phyloP scores from a whole-genome alignment of 306 rosid species.

The Medicago arabica region DNA sequence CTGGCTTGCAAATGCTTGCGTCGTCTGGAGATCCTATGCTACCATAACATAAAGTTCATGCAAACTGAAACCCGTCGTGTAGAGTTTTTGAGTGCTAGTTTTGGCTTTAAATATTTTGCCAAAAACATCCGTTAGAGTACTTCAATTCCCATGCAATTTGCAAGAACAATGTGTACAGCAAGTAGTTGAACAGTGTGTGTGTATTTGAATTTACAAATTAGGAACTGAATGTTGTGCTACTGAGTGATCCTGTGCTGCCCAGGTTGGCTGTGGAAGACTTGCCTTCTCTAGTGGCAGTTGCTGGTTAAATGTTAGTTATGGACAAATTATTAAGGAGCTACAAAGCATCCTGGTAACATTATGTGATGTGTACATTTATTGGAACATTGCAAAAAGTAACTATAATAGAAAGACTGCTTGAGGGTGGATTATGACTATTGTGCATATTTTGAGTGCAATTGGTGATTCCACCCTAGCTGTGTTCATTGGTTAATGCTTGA shows the following conservation, averaged over 20 bases:
- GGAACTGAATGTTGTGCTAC: slow-evolving; percentile 61
- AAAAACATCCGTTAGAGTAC: slow-evolving; percentile 47
- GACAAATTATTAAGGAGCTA: slow-evolving; percentile 56
- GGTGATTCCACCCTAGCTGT: background rate
- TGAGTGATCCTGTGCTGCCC: slow-evolving; percentile 91
- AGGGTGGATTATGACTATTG: slow-evolving; percentile 28
- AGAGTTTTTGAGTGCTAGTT: slow-evolving; percentile 39
- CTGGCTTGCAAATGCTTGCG: slow-evolving; percentile 72
- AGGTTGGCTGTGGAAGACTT: slow-evolving; percentile 87
- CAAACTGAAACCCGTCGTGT: slow-evolving; percentile 45
- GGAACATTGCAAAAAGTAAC: slow-evolving; percentile 42
- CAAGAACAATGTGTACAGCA: slow-evolving; percentile 78
- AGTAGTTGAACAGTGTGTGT: slow-evolving; percentile 64
- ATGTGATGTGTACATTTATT: slow-evolving; percentile 53
- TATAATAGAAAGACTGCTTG: slow-evolving; percentile 44
- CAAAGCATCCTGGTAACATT: slow-evolving; percentile 54
- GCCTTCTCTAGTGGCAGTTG: slow-evolving; percentile 99
- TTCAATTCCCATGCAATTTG: slow-evolving; percentile 55
- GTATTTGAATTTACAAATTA: slow-evolving; percentile 65
- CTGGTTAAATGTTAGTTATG: slow-evolving; percentile 64
- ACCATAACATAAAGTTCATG: slow-evolving; percentile 55
- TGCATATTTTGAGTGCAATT: slow-evolving; percentile 22
- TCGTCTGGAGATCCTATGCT: slow-evolving; percentile 92
- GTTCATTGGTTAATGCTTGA: background rate
- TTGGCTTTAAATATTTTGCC: slow-evolving; percentile 46